phyloP scores from a whole-genome alignment of 768 basidiomycete species.

The Sporobolomyces phaffii region DNA sequence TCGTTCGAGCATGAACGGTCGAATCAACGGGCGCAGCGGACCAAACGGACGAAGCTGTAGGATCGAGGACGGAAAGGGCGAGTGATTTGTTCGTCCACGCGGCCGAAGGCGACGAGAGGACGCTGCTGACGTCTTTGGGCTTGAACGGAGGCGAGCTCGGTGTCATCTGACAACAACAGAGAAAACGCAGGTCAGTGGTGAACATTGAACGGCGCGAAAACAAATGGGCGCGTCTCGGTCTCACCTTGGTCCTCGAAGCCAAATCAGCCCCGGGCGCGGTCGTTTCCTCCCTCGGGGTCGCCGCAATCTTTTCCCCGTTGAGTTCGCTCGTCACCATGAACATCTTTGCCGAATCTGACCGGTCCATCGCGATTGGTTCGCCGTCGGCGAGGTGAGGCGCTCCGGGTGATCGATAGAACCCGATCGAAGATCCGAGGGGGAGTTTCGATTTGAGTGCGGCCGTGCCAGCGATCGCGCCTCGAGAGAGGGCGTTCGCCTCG shows the following conservation, averaged over 20 bases:
- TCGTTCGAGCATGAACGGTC: conserved; percentile 15
- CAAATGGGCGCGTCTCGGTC: no score
- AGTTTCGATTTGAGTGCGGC: conserved; percentile 24
- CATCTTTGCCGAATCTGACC: conserved; percentile 43
- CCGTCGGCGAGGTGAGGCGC: background rate
- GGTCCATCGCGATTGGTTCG: background rate
- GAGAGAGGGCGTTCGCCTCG: no score
- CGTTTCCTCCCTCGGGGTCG: conserved; percentile 28
- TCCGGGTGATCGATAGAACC: conserved; percentile 36
- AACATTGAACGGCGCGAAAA: no score
- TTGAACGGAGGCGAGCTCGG: conserved; percentile 47
- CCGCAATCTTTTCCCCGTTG: conserved; percentile 47
- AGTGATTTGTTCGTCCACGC: conserved; percentile 52
- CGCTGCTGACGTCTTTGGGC: conserved; percentile 75
- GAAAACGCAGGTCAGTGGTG: background rate
- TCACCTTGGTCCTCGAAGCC: conserved; percentile 1
- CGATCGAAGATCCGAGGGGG: conserved; percentile 31
- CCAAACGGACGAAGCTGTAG: conserved; percentile 34
- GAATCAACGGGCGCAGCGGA: conserved; percentile 20
- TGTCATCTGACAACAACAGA: background rate
- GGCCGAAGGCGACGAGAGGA: conserved; percentile 68
- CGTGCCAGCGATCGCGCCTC: background rate
- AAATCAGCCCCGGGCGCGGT: conserved; percentile 21
- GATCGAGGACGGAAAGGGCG: conserved; percentile 28
- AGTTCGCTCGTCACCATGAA: conserved; percentile 77